Evolutionary conservation across 805 yeast genomes (phyloP).

Genomic region (Lipomyces chichibuensis): DNA sequence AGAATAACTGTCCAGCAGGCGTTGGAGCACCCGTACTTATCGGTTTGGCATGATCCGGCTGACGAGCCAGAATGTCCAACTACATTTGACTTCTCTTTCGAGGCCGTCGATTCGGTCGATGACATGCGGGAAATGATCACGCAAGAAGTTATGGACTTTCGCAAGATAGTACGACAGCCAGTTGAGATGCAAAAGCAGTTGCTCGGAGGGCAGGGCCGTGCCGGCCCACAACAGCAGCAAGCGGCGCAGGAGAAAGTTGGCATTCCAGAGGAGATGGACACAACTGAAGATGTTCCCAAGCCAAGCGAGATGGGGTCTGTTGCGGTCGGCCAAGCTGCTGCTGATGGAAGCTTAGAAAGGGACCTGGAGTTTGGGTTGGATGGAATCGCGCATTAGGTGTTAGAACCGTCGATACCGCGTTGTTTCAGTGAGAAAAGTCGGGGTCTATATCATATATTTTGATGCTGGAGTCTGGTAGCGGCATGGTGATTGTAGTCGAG

Average conservation of each 20-base stretch:
- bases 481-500: neutral
- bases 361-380: slow-evolving; percentile 72
- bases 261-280: slow-evolving; percentile 35
- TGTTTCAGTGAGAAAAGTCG: neutral
- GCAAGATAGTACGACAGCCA: slow-evolving; percentile 81
- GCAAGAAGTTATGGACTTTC: slow-evolving; percentile 75
- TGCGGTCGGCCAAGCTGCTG: slow-evolving; percentile 49
- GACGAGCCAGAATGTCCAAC: slow-evolving; percentile 80
- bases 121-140: slow-evolving; percentile 75
- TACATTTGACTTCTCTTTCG: slow-evolving; percentile 86
- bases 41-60: slow-evolving; percentile 88
- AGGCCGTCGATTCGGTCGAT: slow-evolving; percentile 76
- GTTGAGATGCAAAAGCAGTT: slow-evolving; percentile 56
- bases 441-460: neutral
- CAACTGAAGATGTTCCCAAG: slow-evolving; percentile 43
- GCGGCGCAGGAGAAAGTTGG: slow-evolving; percentile 37
- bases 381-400: slow-evolving; percentile 42
- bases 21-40: slow-evolving; percentile 81
- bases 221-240: slow-evolving; percentile 3
- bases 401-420: neutral
- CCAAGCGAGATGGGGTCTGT: slow-evolving; percentile 49
- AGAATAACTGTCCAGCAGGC: slow-evolving; percentile 90
- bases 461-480: neutral
- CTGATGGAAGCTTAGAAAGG: slow-evolving; percentile 56
- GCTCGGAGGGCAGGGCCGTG: slow-evolving; percentile 41